phyloP scores from a whole-genome alignment of 2,329 filamentous ascomycete genomes.

The Hypoxylon sp. region DNA sequence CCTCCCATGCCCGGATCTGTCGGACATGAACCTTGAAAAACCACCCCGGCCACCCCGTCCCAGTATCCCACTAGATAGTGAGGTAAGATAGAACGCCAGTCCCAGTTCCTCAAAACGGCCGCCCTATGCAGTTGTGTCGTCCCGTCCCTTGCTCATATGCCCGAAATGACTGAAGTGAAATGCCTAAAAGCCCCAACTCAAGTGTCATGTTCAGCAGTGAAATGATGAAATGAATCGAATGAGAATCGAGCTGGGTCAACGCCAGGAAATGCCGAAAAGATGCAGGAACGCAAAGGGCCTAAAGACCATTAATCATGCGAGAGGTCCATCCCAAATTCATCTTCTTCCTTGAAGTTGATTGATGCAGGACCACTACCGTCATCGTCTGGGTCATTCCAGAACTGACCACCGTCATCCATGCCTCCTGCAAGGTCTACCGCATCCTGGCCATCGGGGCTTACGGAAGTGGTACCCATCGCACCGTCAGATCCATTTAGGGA shows the following conservation, averaged over 20 bases:
- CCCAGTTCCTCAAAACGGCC: conserved; percentile 35
- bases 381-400: conserved; percentile 79
- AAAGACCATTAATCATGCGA: conserved; percentile 57
- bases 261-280: conserved; percentile 42
- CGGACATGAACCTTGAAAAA: conserved; percentile 26
- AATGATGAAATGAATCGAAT: conserved; percentile 15
- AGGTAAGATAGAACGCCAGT: conserved; percentile 41
- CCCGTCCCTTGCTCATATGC: conserved; percentile 32
- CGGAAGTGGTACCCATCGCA: conserved; percentile 62
- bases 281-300: conserved; percentile 31
- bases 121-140: conserved; percentile 38
- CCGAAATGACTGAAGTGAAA: conserved; percentile 30
- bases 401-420: conserved; percentile 67
- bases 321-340: conserved; percentile 90
- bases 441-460: conserved; percentile 66
- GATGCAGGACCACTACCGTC: conserved; percentile 77
- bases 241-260: conserved; percentile 33
- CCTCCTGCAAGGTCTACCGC: conserved; percentile 60
- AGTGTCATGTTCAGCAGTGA: conserved; percentile 22
- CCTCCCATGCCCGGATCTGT: conserved; percentile 28
- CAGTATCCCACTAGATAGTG: conserved; percentile 24
- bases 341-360: conserved; percentile 91
- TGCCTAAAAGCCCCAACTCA: conserved; percentile 26
- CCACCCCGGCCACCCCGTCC: conserved; percentile 24
- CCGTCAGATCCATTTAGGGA: conserved; percentile 68